Evolutionary conservation across 2,329 filamentous ascomycete species (phyloP).

Genomic region (Pseudogymnoascus sp.): DNA sequence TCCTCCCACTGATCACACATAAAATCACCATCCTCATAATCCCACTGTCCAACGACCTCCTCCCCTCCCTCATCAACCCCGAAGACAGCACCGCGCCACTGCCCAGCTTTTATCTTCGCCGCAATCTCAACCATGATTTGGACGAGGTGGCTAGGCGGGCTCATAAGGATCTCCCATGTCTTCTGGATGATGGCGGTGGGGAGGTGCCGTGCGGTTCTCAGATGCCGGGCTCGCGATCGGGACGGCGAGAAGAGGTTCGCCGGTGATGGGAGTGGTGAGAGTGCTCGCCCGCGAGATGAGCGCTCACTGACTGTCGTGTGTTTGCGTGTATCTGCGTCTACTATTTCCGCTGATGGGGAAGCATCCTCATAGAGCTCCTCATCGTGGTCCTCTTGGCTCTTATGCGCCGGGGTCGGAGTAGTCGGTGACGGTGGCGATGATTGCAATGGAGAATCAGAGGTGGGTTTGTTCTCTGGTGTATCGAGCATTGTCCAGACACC

Average conservation of each 20-base stretch:
- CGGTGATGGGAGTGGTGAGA: conserved; percentile 61
- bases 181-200: conserved; percentile 64
- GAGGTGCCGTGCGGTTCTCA: conserved; percentile 43
- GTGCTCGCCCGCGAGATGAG: conserved; percentile 43
- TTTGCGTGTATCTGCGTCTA: background rate
- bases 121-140: conserved; percentile 75
- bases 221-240: conserved; percentile 32
- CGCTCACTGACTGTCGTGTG: conserved; percentile 24
- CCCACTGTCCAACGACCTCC: background rate
- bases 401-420: conserved; percentile 38
- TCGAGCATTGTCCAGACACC: conserved; percentile 20
- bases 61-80: conserved; percentile 40
- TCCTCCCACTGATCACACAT: background rate
- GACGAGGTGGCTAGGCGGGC: conserved; percentile 73
- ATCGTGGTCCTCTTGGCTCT: conserved; percentile 34
- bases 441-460: background rate
- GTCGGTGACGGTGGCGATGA: conserved; percentile 26
- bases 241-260: conserved; percentile 57
- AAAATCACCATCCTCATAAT: background rate
- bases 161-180: conserved; percentile 67
- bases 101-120: conserved; percentile 59
- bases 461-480: conserved; percentile 12
- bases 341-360: background rate
- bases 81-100: conserved; percentile 54
- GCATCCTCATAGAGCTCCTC: conserved; percentile 18